These are phyloP conservation scores for Xylariales sp. DNA, from an alignment of 2,329 filamentous ascomycete genomes.

Conservation along the genomic window DNA sequence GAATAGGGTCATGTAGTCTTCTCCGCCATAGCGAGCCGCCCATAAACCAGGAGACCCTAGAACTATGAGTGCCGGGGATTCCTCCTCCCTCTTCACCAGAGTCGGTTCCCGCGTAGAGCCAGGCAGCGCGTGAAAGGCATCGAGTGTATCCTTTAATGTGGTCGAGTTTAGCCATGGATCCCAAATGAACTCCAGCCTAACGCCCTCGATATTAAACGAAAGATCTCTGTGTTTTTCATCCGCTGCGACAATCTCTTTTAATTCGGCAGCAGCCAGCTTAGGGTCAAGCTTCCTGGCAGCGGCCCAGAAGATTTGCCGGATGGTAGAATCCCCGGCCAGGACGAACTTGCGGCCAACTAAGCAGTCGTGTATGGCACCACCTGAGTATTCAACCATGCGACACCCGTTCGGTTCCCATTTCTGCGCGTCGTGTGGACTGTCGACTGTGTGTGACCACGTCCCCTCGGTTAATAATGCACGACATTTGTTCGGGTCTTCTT, in stretches of 20 bases:
- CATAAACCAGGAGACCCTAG: constrained; percentile 66
- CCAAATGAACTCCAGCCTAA: constrained; percentile 68
- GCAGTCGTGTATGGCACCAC: constrained; percentile 64
- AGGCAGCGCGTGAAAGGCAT: constrained; percentile 48
- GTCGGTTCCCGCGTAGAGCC: constrained; percentile 35
- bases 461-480: constrained; percentile 46
- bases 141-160: constrained; percentile 55
- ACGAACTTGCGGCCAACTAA: constrained; percentile 63
- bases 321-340: constrained; percentile 70
- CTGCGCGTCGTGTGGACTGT: constrained; percentile 36
- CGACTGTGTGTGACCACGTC: constrained; percentile 40
- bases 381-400: constrained; percentile 66
- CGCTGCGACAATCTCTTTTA: constrained; percentile 47
- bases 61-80: constrained; percentile 60
- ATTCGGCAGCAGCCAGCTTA: constrained; percentile 51
- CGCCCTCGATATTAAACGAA: constrained; percentile 56
- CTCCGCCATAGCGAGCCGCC: constrained; percentile 63
- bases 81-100: constrained; percentile 40
- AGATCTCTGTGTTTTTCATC: constrained; percentile 59
- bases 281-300: constrained; percentile 61
- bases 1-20: constrained; percentile 59
- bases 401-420: constrained; percentile 72
- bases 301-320: constrained; percentile 71
- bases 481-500: constrained; percentile 44
- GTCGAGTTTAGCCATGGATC: constrained; percentile 71